Evolutionary conservation across 768 basidiomycete genomes (phyloP).

Genomic region (Tricholomella constricta): DNA sequence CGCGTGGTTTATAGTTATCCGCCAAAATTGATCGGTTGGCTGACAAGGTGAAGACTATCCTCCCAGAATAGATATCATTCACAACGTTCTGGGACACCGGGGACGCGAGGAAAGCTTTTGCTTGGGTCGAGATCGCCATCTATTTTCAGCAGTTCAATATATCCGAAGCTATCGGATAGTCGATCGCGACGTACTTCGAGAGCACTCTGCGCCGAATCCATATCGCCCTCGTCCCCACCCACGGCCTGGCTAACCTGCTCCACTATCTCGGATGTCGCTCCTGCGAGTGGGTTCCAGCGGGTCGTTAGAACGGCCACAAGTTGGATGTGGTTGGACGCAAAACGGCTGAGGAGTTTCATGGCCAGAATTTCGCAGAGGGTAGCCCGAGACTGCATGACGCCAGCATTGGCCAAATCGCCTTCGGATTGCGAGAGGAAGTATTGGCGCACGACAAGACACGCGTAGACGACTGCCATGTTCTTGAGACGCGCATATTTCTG

Average conservation of each 20-base stretch:
- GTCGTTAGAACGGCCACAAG: slow-evolving; percentile 79
- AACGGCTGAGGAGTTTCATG: slow-evolving; percentile 79
- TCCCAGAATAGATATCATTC: slow-evolving; percentile 84
- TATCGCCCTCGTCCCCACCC: slow-evolving; percentile 59
- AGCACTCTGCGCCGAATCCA: slow-evolving; percentile 76
- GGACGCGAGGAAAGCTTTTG: slow-evolving; percentile 82
- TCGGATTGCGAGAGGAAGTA: slow-evolving; percentile 75
- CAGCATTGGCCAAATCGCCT: slow-evolving; percentile 75
- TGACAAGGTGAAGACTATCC: slow-evolving; percentile 64
- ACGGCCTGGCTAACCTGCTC: slow-evolving; percentile 63
- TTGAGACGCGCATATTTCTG: slow-evolving; percentile 75
- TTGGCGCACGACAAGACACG: slow-evolving; percentile 74
- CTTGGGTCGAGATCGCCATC: slow-evolving; percentile 87
- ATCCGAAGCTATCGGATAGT: neutral
- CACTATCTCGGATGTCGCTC: slow-evolving; percentile 66
- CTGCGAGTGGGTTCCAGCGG: slow-evolving; percentile 83
- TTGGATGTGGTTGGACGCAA: slow-evolving; percentile 74
- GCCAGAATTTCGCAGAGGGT: slow-evolving; percentile 87
- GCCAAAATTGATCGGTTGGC: slow-evolving; percentile 76
- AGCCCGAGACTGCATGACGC: slow-evolving; percentile 66
- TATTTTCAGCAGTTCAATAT: slow-evolving; percentile 28
- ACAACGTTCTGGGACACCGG: slow-evolving; percentile 87
- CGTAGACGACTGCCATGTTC: slow-evolving; percentile 76
- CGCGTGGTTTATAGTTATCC: slow-evolving; percentile 85
- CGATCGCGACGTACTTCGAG: slow-evolving; percentile 65